Percentiles rank a stretch among this genome's conserved stretches.
phyloP scores from a whole-genome alignment of 352 stramenopile species.

The Phytophthora multivora region DNA sequence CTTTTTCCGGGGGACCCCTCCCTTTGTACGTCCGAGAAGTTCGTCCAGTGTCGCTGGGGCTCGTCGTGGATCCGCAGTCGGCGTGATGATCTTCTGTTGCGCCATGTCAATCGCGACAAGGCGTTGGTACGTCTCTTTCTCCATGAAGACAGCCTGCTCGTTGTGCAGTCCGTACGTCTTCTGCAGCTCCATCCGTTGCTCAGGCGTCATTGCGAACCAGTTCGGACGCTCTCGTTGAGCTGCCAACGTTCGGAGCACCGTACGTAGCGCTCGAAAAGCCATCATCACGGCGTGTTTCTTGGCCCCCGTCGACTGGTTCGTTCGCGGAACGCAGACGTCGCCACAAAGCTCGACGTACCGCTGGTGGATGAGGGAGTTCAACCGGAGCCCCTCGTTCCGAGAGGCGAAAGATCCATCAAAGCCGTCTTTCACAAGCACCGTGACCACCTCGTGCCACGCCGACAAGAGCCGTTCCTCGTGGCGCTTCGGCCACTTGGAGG shows the following conservation, averaged over 20 bases:
- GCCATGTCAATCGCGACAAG: constrained; percentile 37
- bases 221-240: constrained; percentile 37
- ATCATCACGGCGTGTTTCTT: constrained; percentile 43
- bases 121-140: constrained; percentile 35
- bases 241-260: constrained; percentile 33
- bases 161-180: constrained; percentile 39
- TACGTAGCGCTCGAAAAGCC: constrained; percentile 37
- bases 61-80: constrained; percentile 17
- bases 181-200: constrained; percentile 40
- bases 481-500: constrained; percentile 33
- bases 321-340: constrained; percentile 13
- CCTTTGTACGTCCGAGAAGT: constrained; percentile 24
- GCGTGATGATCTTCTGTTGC: constrained; percentile 26
- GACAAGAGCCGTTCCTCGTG: constrained; percentile 34
- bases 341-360: constrained; percentile 38
- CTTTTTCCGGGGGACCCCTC: constrained; percentile 13
- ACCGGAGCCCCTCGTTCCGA: constrained; percentile 27
- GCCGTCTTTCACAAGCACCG: constrained; percentile 18
- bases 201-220: constrained; percentile 45
- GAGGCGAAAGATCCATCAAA: constrained; percentile 31
- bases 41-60: constrained; percentile 23
- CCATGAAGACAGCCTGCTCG: constrained; percentile 37
- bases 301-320: constrained; percentile 37
- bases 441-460: constrained; percentile 43
- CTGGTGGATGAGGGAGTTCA: constrained; percentile 46